phyloP scores from a whole-genome alignment of 768 basidiomycete genomes.

The Exidia glandulosa region DNA sequence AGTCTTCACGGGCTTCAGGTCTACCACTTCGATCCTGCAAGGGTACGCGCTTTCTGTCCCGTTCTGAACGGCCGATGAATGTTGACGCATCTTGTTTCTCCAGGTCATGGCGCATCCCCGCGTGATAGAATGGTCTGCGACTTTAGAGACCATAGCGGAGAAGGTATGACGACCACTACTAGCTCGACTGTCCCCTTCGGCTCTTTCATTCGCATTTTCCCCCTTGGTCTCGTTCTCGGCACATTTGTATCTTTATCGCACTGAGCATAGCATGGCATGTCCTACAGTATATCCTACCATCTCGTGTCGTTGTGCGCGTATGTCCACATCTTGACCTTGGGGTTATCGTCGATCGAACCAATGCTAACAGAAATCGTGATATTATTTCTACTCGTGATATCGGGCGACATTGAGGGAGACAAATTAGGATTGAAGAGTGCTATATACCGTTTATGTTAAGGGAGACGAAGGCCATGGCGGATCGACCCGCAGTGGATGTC shows the following conservation, averaged over 20 bases:
- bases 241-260: too few species aligned
- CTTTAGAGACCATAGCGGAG: not conserved
- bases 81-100: not conserved
- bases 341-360: not conserved
- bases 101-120: not conserved
- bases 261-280: too few species aligned
- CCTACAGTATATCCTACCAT: too few species aligned
- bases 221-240: too few species aligned
- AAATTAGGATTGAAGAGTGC: not conserved
- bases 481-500: not conserved
- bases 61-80: not conserved
- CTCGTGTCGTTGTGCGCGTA: too few species aligned
- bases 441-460: too few species aligned
- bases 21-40: slow-evolving; percentile 60
- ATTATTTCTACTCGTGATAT: too few species aligned
- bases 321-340: too few species aligned
- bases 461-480: too few species aligned
- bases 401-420: not conserved
- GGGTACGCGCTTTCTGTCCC: slow-evolving; percentile 33
- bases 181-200: too few species aligned
- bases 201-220: too few species aligned
- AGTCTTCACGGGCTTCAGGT: slow-evolving; percentile 78
- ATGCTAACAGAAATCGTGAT: not conserved
- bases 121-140: not conserved
- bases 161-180: too few species aligned